Evolutionary conservation across 176 grass and related monocot genomes (phyloP).

Genomic region (Miscanthus lutarioriparius): DNA sequence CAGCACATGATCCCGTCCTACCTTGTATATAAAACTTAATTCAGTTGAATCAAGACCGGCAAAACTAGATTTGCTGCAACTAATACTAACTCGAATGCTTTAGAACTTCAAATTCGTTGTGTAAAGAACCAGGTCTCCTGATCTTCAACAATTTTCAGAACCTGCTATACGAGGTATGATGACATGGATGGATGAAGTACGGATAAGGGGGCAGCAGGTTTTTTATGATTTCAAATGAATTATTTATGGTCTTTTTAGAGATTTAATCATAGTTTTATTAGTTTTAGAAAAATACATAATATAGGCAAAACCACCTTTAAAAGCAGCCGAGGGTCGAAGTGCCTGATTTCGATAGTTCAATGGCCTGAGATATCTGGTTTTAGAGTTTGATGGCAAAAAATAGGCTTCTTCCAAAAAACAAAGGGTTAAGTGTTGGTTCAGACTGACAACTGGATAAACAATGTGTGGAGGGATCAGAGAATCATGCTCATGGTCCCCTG

Average conservation of each 20-base stretch:
- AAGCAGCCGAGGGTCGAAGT: background rate
- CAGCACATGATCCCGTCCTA: background rate
- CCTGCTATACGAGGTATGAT: background rate
- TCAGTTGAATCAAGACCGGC: no score
- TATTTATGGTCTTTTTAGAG: background rate
- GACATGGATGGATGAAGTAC: background rate
- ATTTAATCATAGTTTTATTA: background rate
- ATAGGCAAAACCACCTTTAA: background rate
- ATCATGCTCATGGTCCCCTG: slow-evolving; percentile 18
- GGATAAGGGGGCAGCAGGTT: background rate
- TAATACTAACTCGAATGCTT: background rate
- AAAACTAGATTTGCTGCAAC: background rate
- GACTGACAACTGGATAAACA: background rate
- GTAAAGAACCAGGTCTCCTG: background rate
- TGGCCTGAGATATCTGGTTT: background rate
- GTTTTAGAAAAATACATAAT: background rate
- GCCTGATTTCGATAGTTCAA: background rate
- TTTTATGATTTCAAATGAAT: background rate
- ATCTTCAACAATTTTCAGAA: background rate
- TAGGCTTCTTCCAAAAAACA: background rate
- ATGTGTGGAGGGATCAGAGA: background rate
- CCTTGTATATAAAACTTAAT: no score
- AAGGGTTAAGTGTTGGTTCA: background rate
- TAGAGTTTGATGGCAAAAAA: background rate
- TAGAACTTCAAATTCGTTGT: background rate